Evolutionary conservation across 805 yeast species (phyloP).

Genomic region (Nakazawaea wyomingensis): DNA sequence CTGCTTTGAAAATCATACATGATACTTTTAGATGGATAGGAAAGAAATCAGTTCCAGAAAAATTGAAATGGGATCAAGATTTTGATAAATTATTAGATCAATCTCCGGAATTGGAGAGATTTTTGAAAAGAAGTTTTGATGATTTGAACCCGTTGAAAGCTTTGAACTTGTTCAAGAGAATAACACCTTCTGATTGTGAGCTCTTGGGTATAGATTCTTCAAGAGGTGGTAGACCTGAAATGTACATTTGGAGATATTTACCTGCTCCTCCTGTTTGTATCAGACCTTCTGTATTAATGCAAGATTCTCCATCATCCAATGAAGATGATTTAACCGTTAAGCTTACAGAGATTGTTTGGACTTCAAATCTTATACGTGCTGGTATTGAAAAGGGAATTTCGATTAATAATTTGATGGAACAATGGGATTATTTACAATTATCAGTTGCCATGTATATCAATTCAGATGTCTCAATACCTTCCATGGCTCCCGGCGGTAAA

Average conservation of each 20-base stretch:
- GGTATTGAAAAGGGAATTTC: constrained; percentile 95
- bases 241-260: constrained; percentile 92
- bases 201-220: constrained; percentile 85
- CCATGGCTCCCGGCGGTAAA: constrained; percentile 58
- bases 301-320: constrained; percentile 81
- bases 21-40: constrained; percentile 96
- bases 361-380: constrained; percentile 87
- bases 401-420: constrained; percentile 92
- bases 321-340: constrained; percentile 98
- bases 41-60: constrained; percentile 81
- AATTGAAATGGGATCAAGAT: constrained; percentile 80
- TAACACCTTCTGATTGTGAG: constrained; percentile 85
- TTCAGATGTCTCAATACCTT: constrained; percentile 86
- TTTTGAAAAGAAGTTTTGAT: constrained; percentile 81
- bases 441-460: constrained; percentile 97
- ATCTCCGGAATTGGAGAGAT: constrained; percentile 85
- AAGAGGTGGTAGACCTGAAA: constrained; percentile 90
- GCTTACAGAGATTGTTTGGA: constrained; percentile 94
- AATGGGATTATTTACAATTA: constrained; percentile 95
- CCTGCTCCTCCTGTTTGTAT: constrained; percentile 99
- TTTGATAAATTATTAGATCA: constrained; percentile 67
- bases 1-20: constrained; percentile 91
- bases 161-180: constrained; percentile 78
- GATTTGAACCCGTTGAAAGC: constrained; percentile 93
- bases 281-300: constrained; percentile 93